Percentiles rank a stretch among this genome's conserved stretches.
Evolutionary conservation across 345 rosid genomes (phyloP).

Genomic region (Rhizophora mangle): DNA sequence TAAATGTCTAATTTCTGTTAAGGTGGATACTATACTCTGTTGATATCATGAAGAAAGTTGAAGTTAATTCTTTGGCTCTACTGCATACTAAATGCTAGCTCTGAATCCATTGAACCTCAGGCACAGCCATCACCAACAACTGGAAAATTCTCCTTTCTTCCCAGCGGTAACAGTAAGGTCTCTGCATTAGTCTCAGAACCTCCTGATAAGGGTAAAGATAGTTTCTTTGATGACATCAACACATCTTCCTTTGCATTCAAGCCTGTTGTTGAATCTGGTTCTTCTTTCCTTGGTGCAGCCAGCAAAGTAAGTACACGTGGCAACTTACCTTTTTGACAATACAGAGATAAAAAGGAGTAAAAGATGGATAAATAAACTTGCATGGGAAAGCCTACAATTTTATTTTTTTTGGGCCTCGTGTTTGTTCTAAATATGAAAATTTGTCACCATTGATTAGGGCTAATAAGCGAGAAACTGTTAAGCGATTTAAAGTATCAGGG

Average conservation of each 20-base stretch:
- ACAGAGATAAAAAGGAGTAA: not conserved
- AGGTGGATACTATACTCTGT: not conserved
- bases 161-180: conserved; percentile 38
- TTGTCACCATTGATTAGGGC: not conserved
- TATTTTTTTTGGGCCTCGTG: not conserved
- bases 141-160: conserved; percentile 42
- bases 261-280: conserved; percentile 47
- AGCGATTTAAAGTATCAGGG: not conserved
- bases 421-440: conserved; percentile 1
- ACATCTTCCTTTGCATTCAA: conserved; percentile 73
- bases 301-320: conserved; percentile 39
- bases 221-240: conserved; percentile 52
- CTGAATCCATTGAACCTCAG: conserved; percentile 36
- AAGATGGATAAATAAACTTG: not conserved
- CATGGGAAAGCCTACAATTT: not conserved
- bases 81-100: conserved; percentile 6
- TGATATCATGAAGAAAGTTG: not conserved
- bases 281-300: conserved; percentile 44
- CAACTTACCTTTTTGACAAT: conserved; percentile 1
- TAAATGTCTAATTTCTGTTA: not conserved
- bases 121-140: conserved; percentile 58
- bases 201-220: conserved; percentile 52
- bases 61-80: conserved; percentile 9
- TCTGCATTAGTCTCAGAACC: conserved; percentile 31
- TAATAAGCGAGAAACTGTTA: not conserved